Evolutionary conservation across 1,284 basidiomycete genomes (phyloP), one percentile per base, ranked within the genome.

Genomic region (Leccinum subatratum): DNA sequence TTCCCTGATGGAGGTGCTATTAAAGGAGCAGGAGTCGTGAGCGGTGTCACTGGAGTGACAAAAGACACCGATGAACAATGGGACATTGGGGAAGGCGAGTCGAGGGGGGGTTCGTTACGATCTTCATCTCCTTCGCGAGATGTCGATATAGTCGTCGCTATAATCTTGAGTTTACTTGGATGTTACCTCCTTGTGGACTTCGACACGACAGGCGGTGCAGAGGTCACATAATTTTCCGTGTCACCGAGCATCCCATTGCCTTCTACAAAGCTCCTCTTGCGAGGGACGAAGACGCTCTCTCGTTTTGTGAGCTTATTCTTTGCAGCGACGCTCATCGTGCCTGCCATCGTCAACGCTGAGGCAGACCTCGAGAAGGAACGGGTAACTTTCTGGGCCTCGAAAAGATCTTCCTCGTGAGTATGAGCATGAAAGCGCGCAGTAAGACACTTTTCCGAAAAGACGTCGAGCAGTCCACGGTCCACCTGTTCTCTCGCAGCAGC

Each of bases 381-480:
- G 34, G 77, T 74, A 51, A 79, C 75, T 67, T 79, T 83, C 20
- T 86, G 83, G 9, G 81, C 79, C 69, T 83, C 85, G 72, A 90
- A 90, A 54, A 91, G 79, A 66, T 85, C 84, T 71, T 87, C 85
- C 64, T 86, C 87, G 67, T 82, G 85, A 63, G 82, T 81, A 66
- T 81, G 83, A 6, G 88, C 87, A 63, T 87, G 82, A 42, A 82
- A 80, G 39, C 88, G 82, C n/a, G 86, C 87, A 9, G 81, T 81
- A 51, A 87, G 73, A 68, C 88, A 87, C 20, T 81, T 79, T 67
- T 86, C 83, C 12, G 90, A 91, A 69, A 87, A 83, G 61, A 93
- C 85, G 69, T 93, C 91, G 63, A 83, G 81, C 20, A 93, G 77
- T 14, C 84, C 86, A 59, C 85, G 83, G 69, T 93, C 90, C 42